Evolutionary conservation across 805 yeast genomes (phyloP), one percentile per base, ranked within the genome.

Genomic region (Candida gorgasii): DNA sequence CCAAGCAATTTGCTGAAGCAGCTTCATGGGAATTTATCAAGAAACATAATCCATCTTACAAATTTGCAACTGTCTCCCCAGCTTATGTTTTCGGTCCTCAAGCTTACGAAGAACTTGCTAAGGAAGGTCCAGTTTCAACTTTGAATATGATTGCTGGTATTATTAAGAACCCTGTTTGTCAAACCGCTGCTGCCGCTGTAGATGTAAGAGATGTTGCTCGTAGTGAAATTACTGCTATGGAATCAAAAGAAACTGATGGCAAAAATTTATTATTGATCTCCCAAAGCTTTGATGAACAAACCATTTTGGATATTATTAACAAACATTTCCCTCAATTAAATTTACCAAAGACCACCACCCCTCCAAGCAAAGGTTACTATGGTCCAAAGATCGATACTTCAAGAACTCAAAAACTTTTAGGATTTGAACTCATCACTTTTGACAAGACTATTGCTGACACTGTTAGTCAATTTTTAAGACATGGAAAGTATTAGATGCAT

Each of bases 181-280:
- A 43, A 15, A 13, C 58, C 44, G 49, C 58, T 1, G 13, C 4
- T 2, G 17, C 12, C 8, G 14, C 13, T 1, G 51, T 76, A 26
- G 85, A 81, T 57, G 86, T 81, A 5, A 69, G 85, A 53, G 86
- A 82, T 53, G 83, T 78, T 29, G 84, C 86, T 6, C 55, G 54
- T 41, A 79, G 82, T 6, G 87, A 82, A 53, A 51, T 78, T 11
- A 50, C 55, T 13, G 81, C 84, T 3, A 65, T 77, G 43, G 74
- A 72, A 50, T n/a, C n/a, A n/a, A n/a, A n/a, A n/a, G n/a, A n/a
- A n/a, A n/a, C n/a, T n/a, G n/a, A n/a, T n/a, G n/a, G n/a, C n/a
- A n/a, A n/a, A n/a, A n/a, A n/a, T n/a, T n/a, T n/a, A n/a, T n/a
- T n/a, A 64, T 47, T 12, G 44, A 35, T 5, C 3, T 14, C 6